A percentile compares a stretch with the other conserved stretches of the same genome.
Evolutionary conservation across 768 basidiomycete genomes (phyloP).

Genomic region (Chalciporus sphaerocephalus): DNA sequence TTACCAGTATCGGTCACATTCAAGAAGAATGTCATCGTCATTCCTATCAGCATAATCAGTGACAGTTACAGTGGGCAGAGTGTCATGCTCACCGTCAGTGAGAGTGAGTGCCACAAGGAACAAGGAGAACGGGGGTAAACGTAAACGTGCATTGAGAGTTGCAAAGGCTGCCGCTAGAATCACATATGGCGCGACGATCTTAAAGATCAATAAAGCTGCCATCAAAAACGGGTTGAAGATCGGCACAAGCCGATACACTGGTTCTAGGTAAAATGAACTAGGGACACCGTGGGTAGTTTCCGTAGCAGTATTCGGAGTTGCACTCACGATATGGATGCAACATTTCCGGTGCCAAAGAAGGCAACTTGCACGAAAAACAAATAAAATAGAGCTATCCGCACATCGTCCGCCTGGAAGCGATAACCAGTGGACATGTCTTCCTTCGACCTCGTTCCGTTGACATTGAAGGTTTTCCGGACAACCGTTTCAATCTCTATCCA

Average conservation of each 20-base stretch:
- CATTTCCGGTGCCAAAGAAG: conserved; percentile 82
- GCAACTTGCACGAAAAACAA: conserved; percentile 84
- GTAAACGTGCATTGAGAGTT: conserved; percentile 59
- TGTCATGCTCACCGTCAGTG: conserved; percentile 8
- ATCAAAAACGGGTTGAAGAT: conserved; percentile 84
- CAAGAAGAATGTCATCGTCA: conserved; percentile 83
- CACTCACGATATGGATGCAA: conserved; percentile 78
- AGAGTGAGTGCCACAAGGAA: conserved; percentile 73
- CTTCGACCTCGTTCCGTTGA: conserved; percentile 3
- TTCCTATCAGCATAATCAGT: conserved; percentile 41
- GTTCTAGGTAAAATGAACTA: conserved; percentile 81
- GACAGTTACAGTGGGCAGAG: not conserved
- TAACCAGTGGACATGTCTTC: conserved; percentile 23
- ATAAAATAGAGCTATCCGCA: conserved; percentile 76
- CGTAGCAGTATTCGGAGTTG: not conserved
- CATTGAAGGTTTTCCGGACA: conserved; percentile 8
- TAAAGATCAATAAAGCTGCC: conserved; percentile 73
- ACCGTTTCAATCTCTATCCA: conserved; percentile 67
- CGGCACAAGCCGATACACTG: conserved; percentile 82
- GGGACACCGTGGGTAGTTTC: not conserved
- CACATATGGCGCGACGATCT: conserved; percentile 77
- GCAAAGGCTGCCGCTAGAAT: conserved; percentile 69
- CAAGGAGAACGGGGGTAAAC: conserved; percentile 74
- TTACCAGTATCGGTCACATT: conserved; percentile 74
- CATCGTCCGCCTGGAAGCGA: conserved; percentile 53